Percentiles rank a stretch among this genome's conserved stretches.
Evolutionary conservation across 768 basidiomycete species (phyloP).

Genomic region (Serendipita sp.): DNA sequence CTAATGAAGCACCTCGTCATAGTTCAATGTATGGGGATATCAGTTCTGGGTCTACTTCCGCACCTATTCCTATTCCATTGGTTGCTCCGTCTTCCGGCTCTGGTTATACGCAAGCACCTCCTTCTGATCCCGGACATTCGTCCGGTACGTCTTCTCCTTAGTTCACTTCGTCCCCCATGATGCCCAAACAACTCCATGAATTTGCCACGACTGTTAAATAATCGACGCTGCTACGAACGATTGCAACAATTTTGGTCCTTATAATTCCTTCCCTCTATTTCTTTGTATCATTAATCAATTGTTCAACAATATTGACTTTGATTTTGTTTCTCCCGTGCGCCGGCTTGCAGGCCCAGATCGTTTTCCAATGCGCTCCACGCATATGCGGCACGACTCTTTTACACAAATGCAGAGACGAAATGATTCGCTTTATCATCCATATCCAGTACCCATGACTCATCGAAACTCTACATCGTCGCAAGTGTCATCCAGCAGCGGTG

Average conservation of each 20-base stretch:
- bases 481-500: background rate
- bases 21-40: background rate
- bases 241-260: background rate
- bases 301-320: background rate
- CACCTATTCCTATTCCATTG: background rate
- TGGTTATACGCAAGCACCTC: background rate
- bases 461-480: background rate
- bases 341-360: background rate
- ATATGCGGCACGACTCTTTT: background rate
- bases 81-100: background rate
- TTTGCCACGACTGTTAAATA: background rate
- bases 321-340: background rate
- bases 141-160: conserved; percentile 6
- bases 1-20: background rate
- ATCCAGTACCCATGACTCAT: background rate
- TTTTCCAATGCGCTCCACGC: background rate
- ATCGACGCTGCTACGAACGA: background rate
- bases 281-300: background rate
- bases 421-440: background rate
- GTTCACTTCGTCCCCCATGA: background rate
- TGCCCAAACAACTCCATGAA: background rate
- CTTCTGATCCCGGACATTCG: conserved; percentile 1
- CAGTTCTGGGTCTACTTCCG: background rate
- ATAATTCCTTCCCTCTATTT: conserved; percentile 2
- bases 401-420: background rate